Conservation (phyloP, 768 basidiomycete genomes). For the Leucosporidium creatinivorum region DNA sequence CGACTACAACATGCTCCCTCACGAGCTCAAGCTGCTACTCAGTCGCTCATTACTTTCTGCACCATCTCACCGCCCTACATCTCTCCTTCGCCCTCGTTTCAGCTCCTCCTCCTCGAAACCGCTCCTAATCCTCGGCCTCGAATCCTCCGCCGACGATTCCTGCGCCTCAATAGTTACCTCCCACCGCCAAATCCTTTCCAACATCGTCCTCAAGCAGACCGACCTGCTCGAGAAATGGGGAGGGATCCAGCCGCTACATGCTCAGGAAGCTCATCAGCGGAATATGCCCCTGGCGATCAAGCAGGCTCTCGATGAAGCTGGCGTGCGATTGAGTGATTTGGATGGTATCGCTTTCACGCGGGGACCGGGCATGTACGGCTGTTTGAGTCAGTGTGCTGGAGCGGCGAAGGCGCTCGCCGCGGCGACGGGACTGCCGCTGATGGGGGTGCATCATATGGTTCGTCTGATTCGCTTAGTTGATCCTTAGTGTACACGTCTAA, state of each 20-base stretch:
- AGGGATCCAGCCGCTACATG: slow-evolving; percentile 44
- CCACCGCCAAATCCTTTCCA: slow-evolving; percentile 59
- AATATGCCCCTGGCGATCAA: slow-evolving; percentile 74
- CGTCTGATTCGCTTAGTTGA: background rate
- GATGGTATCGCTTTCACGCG: slow-evolving; percentile 87
- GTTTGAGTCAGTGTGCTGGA: slow-evolving; percentile 68
- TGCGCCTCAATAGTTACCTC: slow-evolving; percentile 80
- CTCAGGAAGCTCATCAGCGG: slow-evolving; percentile 62
- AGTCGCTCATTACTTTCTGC: background rate
- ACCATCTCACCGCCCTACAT: background rate
- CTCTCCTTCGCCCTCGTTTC: background rate
- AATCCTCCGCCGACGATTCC: slow-evolving; percentile 61
- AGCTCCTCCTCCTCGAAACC: background rate
- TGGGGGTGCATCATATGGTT: slow-evolving; percentile 87
- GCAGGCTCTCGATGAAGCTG: slow-evolving; percentile 61
- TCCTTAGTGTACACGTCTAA: background rate
- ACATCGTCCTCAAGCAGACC: slow-evolving; percentile 79
- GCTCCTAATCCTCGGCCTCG: slow-evolving; percentile 32
- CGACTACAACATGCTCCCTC: background rate
- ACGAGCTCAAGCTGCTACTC: background rate
- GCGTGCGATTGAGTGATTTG: slow-evolving; percentile 54
- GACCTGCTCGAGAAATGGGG: slow-evolving; percentile 42
- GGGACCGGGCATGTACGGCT: slow-evolving; percentile 66
- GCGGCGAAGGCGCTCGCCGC: slow-evolving; percentile 82
- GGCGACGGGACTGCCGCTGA: slow-evolving; percentile 59